These are phyloP conservation scores for Pythium dissotocum DNA, from an alignment of 352 stramenopile species.

Conservation along the genomic window DNA sequence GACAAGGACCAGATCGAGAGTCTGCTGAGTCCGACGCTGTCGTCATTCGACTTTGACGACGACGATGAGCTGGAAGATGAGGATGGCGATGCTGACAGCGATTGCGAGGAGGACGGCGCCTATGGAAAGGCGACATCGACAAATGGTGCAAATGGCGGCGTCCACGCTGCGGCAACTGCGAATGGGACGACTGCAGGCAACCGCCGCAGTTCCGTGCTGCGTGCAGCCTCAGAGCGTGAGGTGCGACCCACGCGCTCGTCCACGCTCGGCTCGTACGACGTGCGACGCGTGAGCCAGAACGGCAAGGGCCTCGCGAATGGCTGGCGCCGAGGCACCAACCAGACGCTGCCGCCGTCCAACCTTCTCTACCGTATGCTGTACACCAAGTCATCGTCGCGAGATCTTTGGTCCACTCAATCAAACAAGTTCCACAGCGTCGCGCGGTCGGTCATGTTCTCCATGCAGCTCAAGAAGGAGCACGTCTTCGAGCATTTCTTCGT, in stretches of 20 bases:
- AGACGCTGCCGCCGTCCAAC: conserved; percentile 43
- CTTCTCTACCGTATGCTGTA: conserved; percentile 84
- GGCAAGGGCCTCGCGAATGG: neutral
- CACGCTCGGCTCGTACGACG: conserved; percentile 44
- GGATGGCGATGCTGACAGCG: conserved; percentile 24
- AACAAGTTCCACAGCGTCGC: conserved; percentile 63
- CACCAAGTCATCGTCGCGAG: conserved; percentile 53
- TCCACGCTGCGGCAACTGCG: neutral
- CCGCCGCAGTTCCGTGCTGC: neutral
- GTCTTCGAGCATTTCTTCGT: conserved; percentile 88
- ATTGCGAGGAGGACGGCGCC: neutral
- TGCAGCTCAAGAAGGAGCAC: conserved; percentile 79
- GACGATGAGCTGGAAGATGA: conserved; percentile 51
- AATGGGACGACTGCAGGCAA: neutral
- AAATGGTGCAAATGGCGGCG: neutral
- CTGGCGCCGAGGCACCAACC: conserved; percentile 18
- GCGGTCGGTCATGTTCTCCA: conserved; percentile 75
- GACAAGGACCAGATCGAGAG: conserved; percentile 54
- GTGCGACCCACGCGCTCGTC: conserved; percentile 54
- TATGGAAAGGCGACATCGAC: neutral
- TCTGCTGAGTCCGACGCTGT: conserved; percentile 80
- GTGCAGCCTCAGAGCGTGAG: conserved; percentile 15
- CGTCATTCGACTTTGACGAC: conserved; percentile 87
- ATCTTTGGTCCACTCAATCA: conserved; percentile 62
- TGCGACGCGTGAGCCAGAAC: conserved; percentile 1